phyloP scores from a whole-genome alignment of 805 yeast species.

The Teunomyces panamensis region DNA sequence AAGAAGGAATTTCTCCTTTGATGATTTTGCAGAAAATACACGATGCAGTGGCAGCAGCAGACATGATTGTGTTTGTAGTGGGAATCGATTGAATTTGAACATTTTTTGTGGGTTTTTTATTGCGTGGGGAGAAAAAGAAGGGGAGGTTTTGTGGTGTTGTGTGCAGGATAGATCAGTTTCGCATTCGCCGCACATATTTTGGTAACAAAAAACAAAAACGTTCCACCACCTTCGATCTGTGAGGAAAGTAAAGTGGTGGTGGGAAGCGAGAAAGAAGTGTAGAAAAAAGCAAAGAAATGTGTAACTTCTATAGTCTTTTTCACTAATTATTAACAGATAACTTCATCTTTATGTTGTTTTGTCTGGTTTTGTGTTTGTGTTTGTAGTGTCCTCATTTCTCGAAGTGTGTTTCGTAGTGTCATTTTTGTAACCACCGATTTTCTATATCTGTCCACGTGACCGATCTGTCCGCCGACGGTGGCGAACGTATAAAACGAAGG shows the following conservation, averaged over 20 bases:
- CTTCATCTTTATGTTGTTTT: too few relatives aligned
- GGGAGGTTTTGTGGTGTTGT: too few relatives aligned
- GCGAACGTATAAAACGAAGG: constrained; percentile 1
- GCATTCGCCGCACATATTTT: too few relatives aligned
- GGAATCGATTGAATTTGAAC: constrained; percentile 2
- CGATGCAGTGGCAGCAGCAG: constrained; percentile 27
- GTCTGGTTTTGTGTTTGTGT: too few relatives aligned
- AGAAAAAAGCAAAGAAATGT: neutral
- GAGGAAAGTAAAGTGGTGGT: neutral
- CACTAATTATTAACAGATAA: too few relatives aligned
- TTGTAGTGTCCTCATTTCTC: too few relatives aligned
- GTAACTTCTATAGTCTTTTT: too few relatives aligned
- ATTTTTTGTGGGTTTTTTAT: neutral
- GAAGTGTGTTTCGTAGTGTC: too few relatives aligned
- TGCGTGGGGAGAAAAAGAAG: neutral
- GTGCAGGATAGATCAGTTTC: too few relatives aligned
- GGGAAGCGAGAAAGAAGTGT: neutral
- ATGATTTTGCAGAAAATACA: constrained; percentile 94
- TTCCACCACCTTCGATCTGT: constrained; percentile 1
- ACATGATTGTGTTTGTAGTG: neutral
- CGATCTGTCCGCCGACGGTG: constrained; percentile 1
- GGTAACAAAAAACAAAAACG: neutral
- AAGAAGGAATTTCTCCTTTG: constrained; percentile 93
- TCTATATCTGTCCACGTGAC: neutral
- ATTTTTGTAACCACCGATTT: too few relatives aligned